Evolutionary conservation across 176 grass and related monocot species (phyloP), one percentile per base, ranked within the genome.

Genomic region (Triticum monococcum): DNA sequence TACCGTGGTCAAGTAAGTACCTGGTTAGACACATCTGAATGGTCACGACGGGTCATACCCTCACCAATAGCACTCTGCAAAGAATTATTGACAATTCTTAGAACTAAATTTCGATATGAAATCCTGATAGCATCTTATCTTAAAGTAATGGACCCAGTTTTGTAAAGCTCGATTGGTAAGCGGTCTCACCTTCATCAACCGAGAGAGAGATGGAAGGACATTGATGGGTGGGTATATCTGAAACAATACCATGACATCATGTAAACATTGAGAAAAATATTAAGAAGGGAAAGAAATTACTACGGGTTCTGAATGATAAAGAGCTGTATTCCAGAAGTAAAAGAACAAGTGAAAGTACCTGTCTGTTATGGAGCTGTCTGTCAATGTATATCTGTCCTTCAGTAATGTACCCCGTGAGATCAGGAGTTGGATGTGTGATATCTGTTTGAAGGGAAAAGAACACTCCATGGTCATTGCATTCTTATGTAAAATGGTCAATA

Each of bases 301-400:
- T 63, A 61, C 31, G 78, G 72, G 18, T 85, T 12, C 22, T 16
- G 67, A 73, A 89, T 36, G 36, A 57, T 12, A 59, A 66, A 57
- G 1, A 66, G 16, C 26, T 12, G 7, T 54, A 23, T 76, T 54
- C 64, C 50, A 54, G 14, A 54, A 54, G 50, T 41, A 65, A 43
- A 59, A 77, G 9, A 84, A 46, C 52, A 79, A 18, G 61, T 23
- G 68, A 88, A 79, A 38, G 76, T 57, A 99, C 97, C 97, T 99
- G 97, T 87, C 97, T 90, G 87, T 99, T 99, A 52, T 99, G 68
- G 37, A 99, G 97, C 72, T 99, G 97, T 46, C 97, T 94, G 52
- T 99, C 97, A 66, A 99, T 96, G 87, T 99, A 99, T 88, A 99
- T 99, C 86, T 99, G 97, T 57, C 97, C 97, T 92, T 99, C 97